Conservation (phyloP, 305 asterid species). For the Fraxinus angustifolia region DNA sequence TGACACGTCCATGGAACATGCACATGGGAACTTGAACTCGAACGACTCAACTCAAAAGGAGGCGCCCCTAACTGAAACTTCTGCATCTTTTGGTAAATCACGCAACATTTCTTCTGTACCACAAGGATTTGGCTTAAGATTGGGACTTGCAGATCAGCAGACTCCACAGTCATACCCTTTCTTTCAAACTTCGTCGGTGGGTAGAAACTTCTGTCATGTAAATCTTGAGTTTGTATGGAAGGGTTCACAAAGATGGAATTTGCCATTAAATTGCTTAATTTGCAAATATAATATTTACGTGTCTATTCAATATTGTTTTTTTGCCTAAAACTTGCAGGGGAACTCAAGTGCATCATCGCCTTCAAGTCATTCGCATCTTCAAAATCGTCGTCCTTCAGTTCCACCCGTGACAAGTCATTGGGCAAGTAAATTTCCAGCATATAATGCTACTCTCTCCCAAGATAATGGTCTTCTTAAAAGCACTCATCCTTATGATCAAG, state of each 20-base stretch:
- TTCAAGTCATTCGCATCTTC: constrained; percentile 32
- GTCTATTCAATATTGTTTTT: not conserved
- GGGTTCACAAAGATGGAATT: constrained; percentile 7
- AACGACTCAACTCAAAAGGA: constrained; percentile 30
- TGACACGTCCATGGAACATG: constrained; percentile 31
- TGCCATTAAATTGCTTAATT: not conserved
- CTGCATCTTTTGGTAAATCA: constrained; percentile 26
- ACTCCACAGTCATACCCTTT: constrained; percentile 38
- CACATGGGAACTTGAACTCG: constrained; percentile 27
- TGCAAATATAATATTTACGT: not conserved
- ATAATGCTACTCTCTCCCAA: constrained; percentile 21
- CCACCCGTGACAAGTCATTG: constrained; percentile 29
- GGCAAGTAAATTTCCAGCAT: constrained; percentile 26
- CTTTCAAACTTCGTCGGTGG: constrained; percentile 42
- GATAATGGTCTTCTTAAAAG: constrained; percentile 19
- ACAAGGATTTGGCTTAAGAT: constrained; percentile 36
- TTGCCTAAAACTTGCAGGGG: constrained; percentile 40
- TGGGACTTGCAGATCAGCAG: constrained; percentile 36
- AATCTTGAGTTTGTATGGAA: constrained; percentile 13
- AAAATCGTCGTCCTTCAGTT: constrained; percentile 25
- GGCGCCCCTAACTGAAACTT: constrained; percentile 25
- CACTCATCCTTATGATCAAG: constrained; percentile 15
- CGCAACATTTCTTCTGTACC: constrained; percentile 30
- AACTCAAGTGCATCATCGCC: constrained; percentile 30
- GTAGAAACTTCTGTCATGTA: constrained; percentile 17